These are phyloP conservation scores for Sporothrix globosa DNA, from an alignment of 2,329 filamentous ascomycete genomes.

Conservation along the genomic window DNA sequence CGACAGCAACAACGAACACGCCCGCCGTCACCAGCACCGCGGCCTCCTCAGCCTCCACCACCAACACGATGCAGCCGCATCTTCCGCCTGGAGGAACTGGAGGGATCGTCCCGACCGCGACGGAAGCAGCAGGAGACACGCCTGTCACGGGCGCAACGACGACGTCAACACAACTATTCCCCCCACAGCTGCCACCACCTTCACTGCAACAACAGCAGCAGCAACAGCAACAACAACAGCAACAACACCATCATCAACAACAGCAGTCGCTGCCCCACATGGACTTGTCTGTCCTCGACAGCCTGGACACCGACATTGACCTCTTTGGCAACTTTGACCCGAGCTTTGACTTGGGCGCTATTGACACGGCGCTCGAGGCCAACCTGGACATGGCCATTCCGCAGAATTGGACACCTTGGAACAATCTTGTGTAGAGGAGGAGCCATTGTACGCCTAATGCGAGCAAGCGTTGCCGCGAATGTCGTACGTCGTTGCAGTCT, in stretches of 20 bases:
- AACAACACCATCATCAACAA: background rate
- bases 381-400: slow-evolving; percentile 59
- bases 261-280: background rate
- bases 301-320: slow-evolving; percentile 54
- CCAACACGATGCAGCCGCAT: background rate
- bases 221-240: background rate
- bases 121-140: background rate
- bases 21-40: background rate
- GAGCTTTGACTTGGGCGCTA: slow-evolving; percentile 56
- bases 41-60: background rate
- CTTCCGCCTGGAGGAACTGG: background rate
- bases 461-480: background rate
- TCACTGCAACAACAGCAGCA: background rate
- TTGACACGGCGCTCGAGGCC: slow-evolving; percentile 58
- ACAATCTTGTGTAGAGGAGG: background rate
- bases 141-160: background rate
- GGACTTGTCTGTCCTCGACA: slow-evolving; percentile 40
- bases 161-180: background rate
- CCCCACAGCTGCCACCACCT: background rate
- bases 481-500: background rate
- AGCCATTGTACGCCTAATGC: too few relatives aligned
- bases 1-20: background rate
- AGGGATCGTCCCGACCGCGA: background rate
- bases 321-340: slow-evolving; percentile 60
- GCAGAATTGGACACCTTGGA: slow-evolving; percentile 51